Percentiles rank a stretch among this genome's conserved stretches.
phyloP scores from a whole-genome alignment of 2,329 filamentous ascomycete species.

The Arthrobotrys conoides region DNA sequence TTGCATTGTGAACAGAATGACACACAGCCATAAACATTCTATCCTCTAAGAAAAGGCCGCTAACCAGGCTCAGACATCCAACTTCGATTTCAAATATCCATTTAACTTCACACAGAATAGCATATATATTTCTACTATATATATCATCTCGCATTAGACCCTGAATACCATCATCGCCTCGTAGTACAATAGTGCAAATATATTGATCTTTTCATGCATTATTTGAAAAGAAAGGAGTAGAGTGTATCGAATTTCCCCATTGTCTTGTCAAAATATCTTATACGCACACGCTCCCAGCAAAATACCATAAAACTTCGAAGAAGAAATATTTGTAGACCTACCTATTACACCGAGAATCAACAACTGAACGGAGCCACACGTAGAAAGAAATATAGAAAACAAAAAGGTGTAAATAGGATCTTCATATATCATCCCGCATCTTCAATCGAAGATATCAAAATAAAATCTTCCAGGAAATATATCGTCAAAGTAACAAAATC shows the following conservation, averaged over 20 bases:
- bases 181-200: no score
- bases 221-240: not conserved
- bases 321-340: not conserved
- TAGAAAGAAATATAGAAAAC: not conserved
- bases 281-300: not conserved
- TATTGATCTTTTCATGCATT: no score
- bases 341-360: not conserved
- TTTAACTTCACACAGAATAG: no score
- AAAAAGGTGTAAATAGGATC: not conserved
- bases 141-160: no score
- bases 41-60: no score
- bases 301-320: not conserved
- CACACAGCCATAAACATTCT: no score
- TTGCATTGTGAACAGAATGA: no score
- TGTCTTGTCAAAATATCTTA: not conserved
- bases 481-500: not conserved
- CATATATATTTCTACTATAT: no score
- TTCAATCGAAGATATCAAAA: not conserved
- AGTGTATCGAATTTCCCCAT: constrained; percentile 1
- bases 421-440: not conserved
- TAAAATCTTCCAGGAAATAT: not conserved
- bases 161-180: no score
- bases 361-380: not conserved
- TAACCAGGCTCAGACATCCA: no score
- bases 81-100: no score